Evolutionary conservation across 164 flowering plant species (phyloP).

Genomic region (Aristolochia contorta): DNA sequence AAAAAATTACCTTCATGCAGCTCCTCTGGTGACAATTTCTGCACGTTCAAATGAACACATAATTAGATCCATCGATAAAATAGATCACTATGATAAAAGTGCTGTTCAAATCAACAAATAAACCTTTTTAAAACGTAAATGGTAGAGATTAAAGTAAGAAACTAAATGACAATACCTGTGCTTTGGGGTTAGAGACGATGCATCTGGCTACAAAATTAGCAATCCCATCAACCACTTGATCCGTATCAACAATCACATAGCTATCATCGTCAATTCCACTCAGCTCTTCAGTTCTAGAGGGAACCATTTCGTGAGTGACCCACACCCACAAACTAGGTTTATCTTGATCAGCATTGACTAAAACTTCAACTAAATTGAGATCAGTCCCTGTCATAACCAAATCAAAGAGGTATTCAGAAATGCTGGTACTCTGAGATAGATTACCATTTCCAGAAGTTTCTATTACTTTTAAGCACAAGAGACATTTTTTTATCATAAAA

Average conservation of each 20-base stretch:
- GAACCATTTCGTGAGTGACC: slow-evolving; percentile 77
- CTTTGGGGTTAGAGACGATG: slow-evolving; percentile 67
- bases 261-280: slow-evolving; percentile 84
- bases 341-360: slow-evolving; percentile 49
- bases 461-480: too few species aligned
- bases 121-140: too few species aligned
- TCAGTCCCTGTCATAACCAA: slow-evolving; percentile 38
- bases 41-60: slow-evolving; percentile 25
- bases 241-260: slow-evolving; percentile 65
- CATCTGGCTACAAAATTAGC: slow-evolving; percentile 92
- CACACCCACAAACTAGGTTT: slow-evolving; percentile 96
- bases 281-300: slow-evolving; percentile 48
- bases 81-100: too few species aligned
- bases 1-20: slow-evolving; percentile 64
- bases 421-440: too few species aligned
- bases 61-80: too few species aligned
- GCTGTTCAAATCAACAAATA: too few species aligned
- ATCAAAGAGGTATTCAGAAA: too few species aligned
- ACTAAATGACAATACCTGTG: slow-evolving; percentile 36
- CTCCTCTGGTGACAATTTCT: slow-evolving; percentile 69
- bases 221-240: slow-evolving; percentile 86
- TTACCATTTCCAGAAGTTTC: too few species aligned
- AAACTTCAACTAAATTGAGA: slow-evolving; percentile 45
- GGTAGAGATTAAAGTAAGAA: not conserved
- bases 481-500: too few species aligned